phyloP scores from a whole-genome alignment of 31 red algal genomes.

The Endocladia muricata region DNA sequence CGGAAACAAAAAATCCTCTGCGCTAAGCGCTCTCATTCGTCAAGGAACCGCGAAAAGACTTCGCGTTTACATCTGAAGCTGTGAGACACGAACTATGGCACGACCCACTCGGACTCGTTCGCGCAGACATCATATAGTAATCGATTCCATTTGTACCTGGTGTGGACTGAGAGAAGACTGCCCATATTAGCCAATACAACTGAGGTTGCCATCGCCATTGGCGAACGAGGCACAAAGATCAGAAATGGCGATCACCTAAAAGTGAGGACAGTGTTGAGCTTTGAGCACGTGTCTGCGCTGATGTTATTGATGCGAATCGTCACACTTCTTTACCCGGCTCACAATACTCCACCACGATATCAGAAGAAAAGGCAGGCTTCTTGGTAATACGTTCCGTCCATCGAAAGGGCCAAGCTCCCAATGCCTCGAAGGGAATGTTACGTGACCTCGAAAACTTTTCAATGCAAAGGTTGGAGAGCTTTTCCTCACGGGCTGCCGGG shows the following conservation, averaged over 20 bases:
- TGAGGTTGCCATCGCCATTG: not conserved
- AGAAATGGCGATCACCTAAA: not conserved
- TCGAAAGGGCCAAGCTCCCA: not conserved
- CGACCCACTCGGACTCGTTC: not conserved
- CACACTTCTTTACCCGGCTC: not conserved
- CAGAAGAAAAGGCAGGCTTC: not conserved
- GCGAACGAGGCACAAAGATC: not conserved
- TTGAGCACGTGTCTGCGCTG: not conserved
- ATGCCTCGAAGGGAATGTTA: conserved; percentile 1
- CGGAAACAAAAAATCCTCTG: not conserved
- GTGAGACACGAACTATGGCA: not conserved
- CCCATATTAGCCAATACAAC: not conserved
- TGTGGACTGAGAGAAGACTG: not conserved
- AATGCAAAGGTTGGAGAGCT: not conserved
- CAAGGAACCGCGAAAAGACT: not conserved
- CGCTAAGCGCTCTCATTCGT: not conserved
- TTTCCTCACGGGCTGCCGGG: not conserved
- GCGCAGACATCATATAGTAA: not conserved
- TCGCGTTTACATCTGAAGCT: not conserved
- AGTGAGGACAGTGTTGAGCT: not conserved
- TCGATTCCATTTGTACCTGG: not conserved
- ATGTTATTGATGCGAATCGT: not conserved
- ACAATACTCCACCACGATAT: not conserved
- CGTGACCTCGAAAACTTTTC: not conserved
- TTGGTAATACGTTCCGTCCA: not conserved